phyloP scores from a whole-genome alignment of 2,329 filamentous ascomycete genomes.

The Cladosporium cucumerinum region DNA sequence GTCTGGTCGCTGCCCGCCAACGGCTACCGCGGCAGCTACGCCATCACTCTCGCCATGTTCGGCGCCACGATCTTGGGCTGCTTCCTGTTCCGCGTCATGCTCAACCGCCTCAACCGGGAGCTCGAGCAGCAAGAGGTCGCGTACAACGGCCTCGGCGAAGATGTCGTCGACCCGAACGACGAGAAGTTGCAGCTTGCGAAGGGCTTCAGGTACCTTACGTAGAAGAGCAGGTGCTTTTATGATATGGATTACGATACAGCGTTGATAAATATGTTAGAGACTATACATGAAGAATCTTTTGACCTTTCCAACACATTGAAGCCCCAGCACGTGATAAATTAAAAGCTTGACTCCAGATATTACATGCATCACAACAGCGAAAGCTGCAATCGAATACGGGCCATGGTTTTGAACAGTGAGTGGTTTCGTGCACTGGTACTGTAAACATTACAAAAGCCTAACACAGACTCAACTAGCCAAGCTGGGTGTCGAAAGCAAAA shows the following conservation, averaged over 20 bases:
- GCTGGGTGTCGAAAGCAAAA: background rate
- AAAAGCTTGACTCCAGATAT: background rate
- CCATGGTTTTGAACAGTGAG: background rate
- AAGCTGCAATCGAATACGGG: background rate
- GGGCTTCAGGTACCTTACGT: constrained; percentile 23
- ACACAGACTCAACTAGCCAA: background rate
- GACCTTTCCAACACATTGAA: background rate
- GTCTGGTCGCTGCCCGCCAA: constrained; percentile 60
- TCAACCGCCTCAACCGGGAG: constrained; percentile 7
- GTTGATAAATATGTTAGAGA: background rate
- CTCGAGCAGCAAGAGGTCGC: constrained; percentile 4
- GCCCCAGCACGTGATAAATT: background rate
- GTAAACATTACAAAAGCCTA: background rate
- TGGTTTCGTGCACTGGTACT: background rate
- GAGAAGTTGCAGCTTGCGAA: constrained; percentile 14
- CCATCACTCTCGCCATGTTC: constrained; percentile 64
- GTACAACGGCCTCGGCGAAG: background rate
- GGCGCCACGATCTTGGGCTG: constrained; percentile 55
- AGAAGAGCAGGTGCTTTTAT: background rate
- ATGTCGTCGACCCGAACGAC: constrained; percentile 7
- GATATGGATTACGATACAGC: background rate
- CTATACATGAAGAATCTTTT: background rate
- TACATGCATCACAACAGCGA: background rate
- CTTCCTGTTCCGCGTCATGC: constrained; percentile 6
- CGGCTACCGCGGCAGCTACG: constrained; percentile 62